Base-by-base conservation (phyloP, 2,329 filamentous ascomycete species). In the Aspergillus tanneri region DNA sequence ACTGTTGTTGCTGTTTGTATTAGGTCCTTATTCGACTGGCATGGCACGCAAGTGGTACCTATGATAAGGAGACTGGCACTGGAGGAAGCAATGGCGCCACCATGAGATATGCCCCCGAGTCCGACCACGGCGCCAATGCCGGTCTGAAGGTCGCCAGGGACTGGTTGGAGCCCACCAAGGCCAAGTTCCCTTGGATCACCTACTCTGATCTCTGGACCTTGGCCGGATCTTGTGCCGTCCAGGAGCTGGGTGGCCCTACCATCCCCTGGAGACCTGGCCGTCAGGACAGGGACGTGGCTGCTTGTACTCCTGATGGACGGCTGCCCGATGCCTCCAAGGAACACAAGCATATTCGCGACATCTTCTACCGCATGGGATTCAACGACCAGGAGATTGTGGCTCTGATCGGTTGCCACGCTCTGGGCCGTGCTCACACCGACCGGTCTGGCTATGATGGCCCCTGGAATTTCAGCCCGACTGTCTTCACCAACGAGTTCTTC, bases 201-300 rank as follows among this genome's bases (percentile, higher is more conserved):
- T 95, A 96, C 81, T 95, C 90, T 11, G 92, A 99, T 69, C 86
- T 99, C 59, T 97, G 92, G 93, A 97, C 93, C 53, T 84, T 99
- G 47, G 86, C 75, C 44, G 93, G 90, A 66, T 84, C 93, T 57
- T 82, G 79, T 68, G 88, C 91, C 59, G 84, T 97, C 69, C 92
- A 97, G 77, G 92, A 99, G 76, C 92, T 96, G 86, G 84, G 91
- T 69, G 92, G 92, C 5, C 92, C 92, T 54, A 75, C 78, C 63
- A 84, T 99, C 61, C 89, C 90, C 52, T 99, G 84, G 86, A 83
- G 92, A 64, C 89, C 92, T 41, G 92, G 92, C 64, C 90, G 92
- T 63, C 55, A 72, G 50, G 92, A 99, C 73, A 80, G 81, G 62
- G 91, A 96, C 60, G 75, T 87, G 23, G 74, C 85, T 50, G 88